A percentile compares a stretch with the other conserved stretches of the same genome.
Conservation (phyloP, 257 asterid genomes). For the Gynochthodes officinalis region DNA sequence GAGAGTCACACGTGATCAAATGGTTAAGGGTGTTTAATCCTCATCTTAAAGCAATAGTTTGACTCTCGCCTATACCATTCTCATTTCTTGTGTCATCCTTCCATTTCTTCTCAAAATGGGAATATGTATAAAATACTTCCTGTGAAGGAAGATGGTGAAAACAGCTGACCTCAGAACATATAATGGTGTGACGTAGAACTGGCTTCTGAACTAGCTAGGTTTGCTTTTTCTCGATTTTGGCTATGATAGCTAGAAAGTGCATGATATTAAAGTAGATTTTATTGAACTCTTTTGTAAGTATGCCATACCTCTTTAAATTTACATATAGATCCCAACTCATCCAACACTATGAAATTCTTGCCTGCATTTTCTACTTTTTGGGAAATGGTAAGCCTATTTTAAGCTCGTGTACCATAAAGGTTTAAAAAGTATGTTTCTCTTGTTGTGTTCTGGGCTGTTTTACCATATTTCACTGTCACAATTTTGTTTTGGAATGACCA, state of each 20-base stretch:
- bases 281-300: not conserved
- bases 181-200: not conserved
- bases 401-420: not conserved
- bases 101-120: no score
- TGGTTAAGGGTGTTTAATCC: not conserved
- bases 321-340: slow-evolving; percentile 2
- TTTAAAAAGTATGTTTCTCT: not conserved
- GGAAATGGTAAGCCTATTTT: not conserved
- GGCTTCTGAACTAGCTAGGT: not conserved
- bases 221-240: slow-evolving; percentile 4
- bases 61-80: not conserved
- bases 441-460: not conserved
- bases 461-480: not conserved
- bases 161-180: not conserved
- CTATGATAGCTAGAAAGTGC: not conserved
- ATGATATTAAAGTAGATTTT: not conserved
- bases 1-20: not conserved
- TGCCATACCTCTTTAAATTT: not conserved
- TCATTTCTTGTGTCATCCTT: not conserved
- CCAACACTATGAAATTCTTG: slow-evolving; percentile 5
- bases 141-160: not conserved
- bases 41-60: not conserved
- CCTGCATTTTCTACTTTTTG: not conserved
- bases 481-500: slow-evolving; percentile 4
- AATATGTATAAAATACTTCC: not conserved